Percentiles rank a stretch among this genome's conserved stretches.
phyloP scores from a whole-genome alignment of 176 grass and related monocot species.

The Triticum aestivum region IWGSC_CS_RefSeq_v2.1 NC_057802.1:362487062-362487561 shows the following conservation, averaged over 20 bases:
- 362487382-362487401: neutral
- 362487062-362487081: neutral
- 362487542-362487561: slow-evolving; percentile 36
- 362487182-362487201: neutral
- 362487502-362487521: slow-evolving; percentile 2
- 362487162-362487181: neutral
- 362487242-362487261: slow-evolving; percentile 3
- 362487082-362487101: slow-evolving; percentile 10
- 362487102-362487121: neutral
- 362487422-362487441: slow-evolving; percentile 20
- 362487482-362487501: slow-evolving; percentile 8
- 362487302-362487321: slow-evolving; percentile 5
- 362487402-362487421: slow-evolving; percentile 16
- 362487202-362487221: neutral
- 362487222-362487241: slow-evolving; percentile 18
- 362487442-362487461: slow-evolving; percentile 17
- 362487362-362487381: slow-evolving; percentile 19
- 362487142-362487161: slow-evolving; percentile 20
- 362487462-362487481: slow-evolving; percentile 30
- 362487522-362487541: neutral
- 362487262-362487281: slow-evolving; percentile 6
- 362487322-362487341: neutral
- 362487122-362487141: neutral
- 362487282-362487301: slow-evolving; percentile 24
- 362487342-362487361: neutral